Evolutionary conservation across 768 basidiomycete genomes (phyloP).

Genomic region (Leccinum fibrillosum): DNA sequence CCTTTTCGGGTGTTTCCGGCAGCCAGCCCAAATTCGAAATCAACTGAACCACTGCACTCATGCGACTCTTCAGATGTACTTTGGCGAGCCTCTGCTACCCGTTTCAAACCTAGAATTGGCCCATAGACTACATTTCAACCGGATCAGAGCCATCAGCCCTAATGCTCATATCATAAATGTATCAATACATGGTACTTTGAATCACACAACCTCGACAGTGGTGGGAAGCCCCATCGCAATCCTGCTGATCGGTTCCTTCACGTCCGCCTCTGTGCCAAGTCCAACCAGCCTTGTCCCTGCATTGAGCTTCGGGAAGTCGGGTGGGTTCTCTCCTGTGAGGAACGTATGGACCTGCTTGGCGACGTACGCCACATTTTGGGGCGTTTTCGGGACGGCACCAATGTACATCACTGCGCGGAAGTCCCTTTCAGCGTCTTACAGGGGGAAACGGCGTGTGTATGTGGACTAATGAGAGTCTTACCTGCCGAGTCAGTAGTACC

Average conservation of each 20-base stretch:
- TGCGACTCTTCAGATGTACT: background rate
- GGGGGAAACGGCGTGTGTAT: background rate
- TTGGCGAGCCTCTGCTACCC: background rate
- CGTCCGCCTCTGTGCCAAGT: conserved; percentile 39
- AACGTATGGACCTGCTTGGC: conserved; percentile 61
- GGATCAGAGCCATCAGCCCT: too few species aligned
- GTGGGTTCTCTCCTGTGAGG: conserved; percentile 56
- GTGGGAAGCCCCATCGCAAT: conserved; percentile 46
- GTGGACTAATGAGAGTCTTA: conserved; percentile 18
- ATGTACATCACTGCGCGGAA: conserved; percentile 69
- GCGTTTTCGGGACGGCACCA: conserved; percentile 64
- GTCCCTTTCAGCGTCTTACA: background rate
- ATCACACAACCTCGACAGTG: conserved; percentile 10
- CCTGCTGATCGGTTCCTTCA: conserved; percentile 33
- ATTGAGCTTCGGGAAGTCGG: conserved; percentile 60
- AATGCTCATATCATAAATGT: too few species aligned
- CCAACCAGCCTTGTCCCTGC: conserved; percentile 40
- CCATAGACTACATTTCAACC: too few species aligned
- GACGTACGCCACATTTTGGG: conserved; percentile 58
- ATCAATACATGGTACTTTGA: background rate
- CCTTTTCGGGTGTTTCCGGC: too few species aligned
- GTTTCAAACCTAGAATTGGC: background rate
- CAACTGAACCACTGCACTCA: too few species aligned
- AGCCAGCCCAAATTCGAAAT: too few species aligned
- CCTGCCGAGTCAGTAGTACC: conserved; percentile 57